phyloP scores from a whole-genome alignment of 305 asterid genomes.

The Withania somnifera region DNA sequence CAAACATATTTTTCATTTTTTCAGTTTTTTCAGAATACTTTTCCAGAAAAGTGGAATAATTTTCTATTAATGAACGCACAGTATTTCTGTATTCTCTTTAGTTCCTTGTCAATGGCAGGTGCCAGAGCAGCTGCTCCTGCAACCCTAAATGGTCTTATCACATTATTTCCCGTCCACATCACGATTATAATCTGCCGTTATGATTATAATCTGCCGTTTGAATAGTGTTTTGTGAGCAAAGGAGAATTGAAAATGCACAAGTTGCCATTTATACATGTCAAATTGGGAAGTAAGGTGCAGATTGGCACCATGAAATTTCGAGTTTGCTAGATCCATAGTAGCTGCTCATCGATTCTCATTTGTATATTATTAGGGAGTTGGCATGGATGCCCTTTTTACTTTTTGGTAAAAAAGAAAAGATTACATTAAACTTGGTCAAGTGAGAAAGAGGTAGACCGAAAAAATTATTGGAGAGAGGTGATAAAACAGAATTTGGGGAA shows the following conservation, averaged over 20 bases:
- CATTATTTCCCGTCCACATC: conserved; percentile 45
- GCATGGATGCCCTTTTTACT: not conserved
- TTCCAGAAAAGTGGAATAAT: too few species aligned
- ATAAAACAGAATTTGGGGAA: too few species aligned
- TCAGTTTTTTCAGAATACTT: too few species aligned
- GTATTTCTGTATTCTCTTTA: conserved; percentile 23
- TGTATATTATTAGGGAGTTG: not conserved
- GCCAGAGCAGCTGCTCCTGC: conserved; percentile 39
- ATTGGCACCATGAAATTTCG: not conserved
- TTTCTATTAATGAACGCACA: too few species aligned
- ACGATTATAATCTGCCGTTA: conserved; percentile 25
- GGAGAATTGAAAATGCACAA: not conserved
- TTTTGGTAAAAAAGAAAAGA: not conserved
- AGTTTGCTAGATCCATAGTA: not conserved
- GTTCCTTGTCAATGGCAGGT: conserved; percentile 27
- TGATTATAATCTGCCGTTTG: too few species aligned
- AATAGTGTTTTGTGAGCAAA: not conserved
- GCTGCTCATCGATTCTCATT: not conserved
- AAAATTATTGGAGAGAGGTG: too few species aligned
- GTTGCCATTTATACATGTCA: too few species aligned
- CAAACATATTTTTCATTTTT: too few species aligned
- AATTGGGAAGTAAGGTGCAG: not conserved
- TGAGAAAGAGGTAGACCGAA: too few species aligned
- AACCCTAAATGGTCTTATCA: conserved; percentile 36
- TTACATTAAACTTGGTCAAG: not conserved